Evolutionary conservation across 179 eudicot genomes (phyloP).

Genomic region (Corrigiola litoralis): DNA sequence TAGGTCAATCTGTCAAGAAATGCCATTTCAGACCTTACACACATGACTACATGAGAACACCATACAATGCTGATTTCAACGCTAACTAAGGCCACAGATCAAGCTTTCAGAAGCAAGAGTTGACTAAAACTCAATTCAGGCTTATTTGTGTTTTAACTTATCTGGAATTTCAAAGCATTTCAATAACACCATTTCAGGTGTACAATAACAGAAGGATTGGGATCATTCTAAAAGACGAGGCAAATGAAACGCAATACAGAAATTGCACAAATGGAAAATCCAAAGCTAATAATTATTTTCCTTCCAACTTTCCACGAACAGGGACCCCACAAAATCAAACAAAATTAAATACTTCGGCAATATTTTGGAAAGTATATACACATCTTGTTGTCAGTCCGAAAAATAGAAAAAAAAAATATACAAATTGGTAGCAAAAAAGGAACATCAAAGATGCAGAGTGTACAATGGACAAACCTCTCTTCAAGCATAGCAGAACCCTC

Average conservation of each 20-base stretch:
- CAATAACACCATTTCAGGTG: not conserved
- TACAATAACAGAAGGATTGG: too few species aligned
- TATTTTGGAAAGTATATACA: too few species aligned
- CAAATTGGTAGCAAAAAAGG: not conserved
- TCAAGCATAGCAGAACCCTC: slow-evolving; percentile 99
- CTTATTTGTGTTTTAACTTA: not conserved
- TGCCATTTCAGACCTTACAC: not conserved
- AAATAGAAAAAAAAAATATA: not conserved
- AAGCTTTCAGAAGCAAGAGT: slow-evolving; percentile 8
- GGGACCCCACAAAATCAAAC: too few species aligned
- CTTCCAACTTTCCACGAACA: too few species aligned
- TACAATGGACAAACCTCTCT: slow-evolving; percentile 53
- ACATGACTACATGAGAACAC: slow-evolving; percentile 1
- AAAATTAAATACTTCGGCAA: too few species aligned
- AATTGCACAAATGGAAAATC: too few species aligned
- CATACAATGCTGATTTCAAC: slow-evolving; percentile 9
- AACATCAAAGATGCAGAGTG: slow-evolving; percentile 1
- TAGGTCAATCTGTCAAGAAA: slow-evolving; percentile 16
- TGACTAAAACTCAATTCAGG: too few species aligned
- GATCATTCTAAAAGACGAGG: too few species aligned
- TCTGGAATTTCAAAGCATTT: not conserved
- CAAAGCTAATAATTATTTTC: too few species aligned
- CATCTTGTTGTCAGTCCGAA: too few species aligned
- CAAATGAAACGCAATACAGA: too few species aligned
- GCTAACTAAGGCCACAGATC: not conserved